Evolutionary conservation across 257 asterid genomes (phyloP).

Genomic region (Nicotiana undulata): DNA sequence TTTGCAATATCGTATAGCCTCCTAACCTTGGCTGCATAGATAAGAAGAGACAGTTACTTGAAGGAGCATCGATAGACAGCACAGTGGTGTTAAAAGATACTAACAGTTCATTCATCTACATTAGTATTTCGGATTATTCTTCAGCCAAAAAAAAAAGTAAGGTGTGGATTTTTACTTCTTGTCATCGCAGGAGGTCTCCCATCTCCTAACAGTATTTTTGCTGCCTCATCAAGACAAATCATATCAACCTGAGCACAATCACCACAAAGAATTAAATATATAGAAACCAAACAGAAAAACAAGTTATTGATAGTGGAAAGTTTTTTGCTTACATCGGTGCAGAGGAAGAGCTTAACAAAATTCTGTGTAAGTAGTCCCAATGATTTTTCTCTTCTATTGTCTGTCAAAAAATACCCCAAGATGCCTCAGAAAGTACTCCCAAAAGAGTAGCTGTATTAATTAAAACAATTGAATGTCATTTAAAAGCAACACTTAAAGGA

Average conservation of each 20-base stretch:
- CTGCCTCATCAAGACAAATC: slow-evolving; percentile 97
- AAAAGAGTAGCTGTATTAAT: background rate
- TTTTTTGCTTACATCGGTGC: slow-evolving; percentile 62
- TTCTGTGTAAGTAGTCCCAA: slow-evolving; percentile 94
- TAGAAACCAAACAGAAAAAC: background rate
- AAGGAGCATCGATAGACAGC: background rate
- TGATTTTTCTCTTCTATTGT: slow-evolving; percentile 89
- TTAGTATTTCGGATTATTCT: background rate
- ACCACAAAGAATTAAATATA: background rate
- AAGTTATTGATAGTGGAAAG: background rate
- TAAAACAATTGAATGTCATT: background rate
- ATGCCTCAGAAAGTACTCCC: background rate
- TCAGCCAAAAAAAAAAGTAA: background rate
- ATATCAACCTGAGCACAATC: slow-evolving; percentile 52
- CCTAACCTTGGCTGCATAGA: slow-evolving; percentile 83
- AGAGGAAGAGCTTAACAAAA: slow-evolving; percentile 85
- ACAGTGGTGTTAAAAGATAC: background rate
- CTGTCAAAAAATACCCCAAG: slow-evolving; percentile 21
- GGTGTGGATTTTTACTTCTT: slow-evolving; percentile 47
- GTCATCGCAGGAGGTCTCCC: slow-evolving; percentile 84
- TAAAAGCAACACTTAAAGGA: background rate
- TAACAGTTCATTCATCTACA: background rate
- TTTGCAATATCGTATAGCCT: slow-evolving; percentile 91
- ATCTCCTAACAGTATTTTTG: slow-evolving; percentile 80
- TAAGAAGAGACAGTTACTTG: slow-evolving; percentile 7